A percentile compares a stretch with the other conserved stretches of the same genome.
Conservation (phyloP, 305 asterid species). For the Ilex paraguariensis region DNA sequence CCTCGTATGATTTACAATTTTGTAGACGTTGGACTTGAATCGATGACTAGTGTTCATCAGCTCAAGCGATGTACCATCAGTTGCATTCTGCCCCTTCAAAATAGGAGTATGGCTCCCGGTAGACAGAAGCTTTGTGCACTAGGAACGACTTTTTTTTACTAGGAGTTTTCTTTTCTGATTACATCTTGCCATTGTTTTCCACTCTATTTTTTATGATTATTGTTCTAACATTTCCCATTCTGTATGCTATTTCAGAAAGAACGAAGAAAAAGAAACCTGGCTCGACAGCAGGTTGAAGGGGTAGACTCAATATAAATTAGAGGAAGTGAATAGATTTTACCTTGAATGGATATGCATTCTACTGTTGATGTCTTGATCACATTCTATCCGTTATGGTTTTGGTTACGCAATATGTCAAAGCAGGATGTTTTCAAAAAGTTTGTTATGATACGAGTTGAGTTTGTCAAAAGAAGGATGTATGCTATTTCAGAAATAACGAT, state of each 20-base stretch:
- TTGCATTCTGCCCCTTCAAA: background rate
- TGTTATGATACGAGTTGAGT: too few species aligned
- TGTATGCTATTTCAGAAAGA: conserved; percentile 1
- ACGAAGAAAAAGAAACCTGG: conserved; percentile 4
- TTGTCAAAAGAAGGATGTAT: too few species aligned
- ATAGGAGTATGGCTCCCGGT: too few species aligned
- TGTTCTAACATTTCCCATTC: background rate
- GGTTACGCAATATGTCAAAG: conserved; percentile 12
- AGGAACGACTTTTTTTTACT: too few species aligned
- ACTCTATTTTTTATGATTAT: background rate
- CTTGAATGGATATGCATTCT: too few species aligned
- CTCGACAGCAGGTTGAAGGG: conserved; percentile 7
- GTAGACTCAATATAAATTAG: background rate
- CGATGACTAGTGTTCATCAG: background rate
- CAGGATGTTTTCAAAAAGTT: background rate
- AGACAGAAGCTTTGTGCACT: too few species aligned
- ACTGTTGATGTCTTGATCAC: too few species aligned
- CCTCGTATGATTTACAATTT: background rate
- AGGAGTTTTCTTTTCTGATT: too few species aligned
- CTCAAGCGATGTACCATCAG: background rate
- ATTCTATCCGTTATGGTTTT: too few species aligned
- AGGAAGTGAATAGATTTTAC: too few species aligned
- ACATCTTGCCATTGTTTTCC: background rate
- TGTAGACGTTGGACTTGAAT: too few species aligned
- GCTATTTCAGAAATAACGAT: too few species aligned